Base-by-base conservation (phyloP, 2,329 filamentous ascomycete species). In the Stemphylium lycopersici region DNA sequence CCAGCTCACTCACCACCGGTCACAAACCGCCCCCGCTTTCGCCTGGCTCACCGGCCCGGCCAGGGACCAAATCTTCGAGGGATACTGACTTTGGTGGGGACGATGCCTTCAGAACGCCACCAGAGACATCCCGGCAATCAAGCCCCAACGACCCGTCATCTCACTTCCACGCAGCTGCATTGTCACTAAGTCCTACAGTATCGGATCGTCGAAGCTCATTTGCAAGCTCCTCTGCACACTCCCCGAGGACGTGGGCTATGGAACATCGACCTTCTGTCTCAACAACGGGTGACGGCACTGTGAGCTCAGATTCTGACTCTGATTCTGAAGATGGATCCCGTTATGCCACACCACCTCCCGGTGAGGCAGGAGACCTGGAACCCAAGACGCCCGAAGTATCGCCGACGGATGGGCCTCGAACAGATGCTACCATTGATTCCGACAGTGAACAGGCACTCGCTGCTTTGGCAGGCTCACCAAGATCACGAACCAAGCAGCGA, bases 401-500 rank as follows among this genome's bases (percentile, higher is more conserved):
- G 20, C 49, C 63, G 36, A 43, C 50, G 2, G 70, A 72, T 50
- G 67, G 67, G 11, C 43, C 65, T 22, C 65, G 54, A 18, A 51
- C 62, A n/a, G 71, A 70, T 36, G 33, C 52, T 8, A 67, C 65
- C 4, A 37, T 52, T 11, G 71, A 73, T n/a, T 68, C 70, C 6
- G 73, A 76, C 29, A 48, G 49, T 26, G 71, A 74, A 38, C 66
- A 65, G 15, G 54, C 55, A 6, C 61, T 63, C 45, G 65, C 66
- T 39, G 58, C 65, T 33, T 40, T 67, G 15, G 59, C 71, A n/a
- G 74, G 74, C 11, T 75, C 72, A n/a, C 75, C 73, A 46, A 76
- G 80, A 39, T 86, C 89, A 38, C 82, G 81, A 59, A 87, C 82
- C 52, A 91, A 88, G 70, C 87, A 93, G 45, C 88, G 93, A 20